A percentile compares a stretch with the other conserved stretches of the same genome.
These are phyloP conservation scores for Mentha longifolia DNA, from an alignment of 257 asterid species.

Conservation along the genomic window DNA sequence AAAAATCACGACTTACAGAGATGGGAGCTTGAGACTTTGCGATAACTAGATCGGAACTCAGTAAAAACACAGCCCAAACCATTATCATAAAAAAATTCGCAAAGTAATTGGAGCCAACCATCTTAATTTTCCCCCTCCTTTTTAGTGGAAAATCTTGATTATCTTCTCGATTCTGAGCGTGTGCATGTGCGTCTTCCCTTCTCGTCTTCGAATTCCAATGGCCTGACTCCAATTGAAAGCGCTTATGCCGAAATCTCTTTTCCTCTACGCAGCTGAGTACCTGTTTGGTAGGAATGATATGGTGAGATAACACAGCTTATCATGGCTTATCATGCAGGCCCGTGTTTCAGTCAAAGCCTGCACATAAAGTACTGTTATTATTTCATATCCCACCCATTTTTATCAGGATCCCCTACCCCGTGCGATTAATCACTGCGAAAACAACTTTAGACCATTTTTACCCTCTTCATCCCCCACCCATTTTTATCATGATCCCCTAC, in stretches of 20 bases:
- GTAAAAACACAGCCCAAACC: constrained; percentile 36
- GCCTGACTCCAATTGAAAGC: constrained; percentile 25
- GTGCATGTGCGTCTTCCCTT: constrained; percentile 21
- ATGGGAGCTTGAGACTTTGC: constrained; percentile 79
- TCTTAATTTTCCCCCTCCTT: constrained; percentile 20
- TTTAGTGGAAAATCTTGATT: not conserved
- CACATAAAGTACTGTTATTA: too few relatives aligned
- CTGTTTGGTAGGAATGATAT: too few relatives aligned
- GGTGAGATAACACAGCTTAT: too few relatives aligned
- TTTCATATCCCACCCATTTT: too few relatives aligned
- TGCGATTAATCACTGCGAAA: too few relatives aligned
- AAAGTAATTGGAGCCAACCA: constrained; percentile 23
- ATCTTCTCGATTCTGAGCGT: constrained; percentile 4
- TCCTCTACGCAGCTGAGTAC: not conserved
- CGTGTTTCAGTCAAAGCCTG: too few relatives aligned
- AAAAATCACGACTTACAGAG: constrained; percentile 51
- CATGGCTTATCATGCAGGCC: too few relatives aligned
- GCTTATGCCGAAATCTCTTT: not conserved
- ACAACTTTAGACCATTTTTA: too few relatives aligned
- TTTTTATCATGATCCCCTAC: too few relatives aligned
- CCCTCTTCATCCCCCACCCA: too few relatives aligned
- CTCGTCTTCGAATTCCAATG: constrained; percentile 16
- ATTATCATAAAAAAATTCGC: constrained; percentile 8
- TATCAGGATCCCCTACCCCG: too few relatives aligned
- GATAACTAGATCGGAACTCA: constrained; percentile 43